Evolutionary conservation across 176 grass and related monocot species (phyloP).

Genomic region (Cymbopogon citratus): DNA sequence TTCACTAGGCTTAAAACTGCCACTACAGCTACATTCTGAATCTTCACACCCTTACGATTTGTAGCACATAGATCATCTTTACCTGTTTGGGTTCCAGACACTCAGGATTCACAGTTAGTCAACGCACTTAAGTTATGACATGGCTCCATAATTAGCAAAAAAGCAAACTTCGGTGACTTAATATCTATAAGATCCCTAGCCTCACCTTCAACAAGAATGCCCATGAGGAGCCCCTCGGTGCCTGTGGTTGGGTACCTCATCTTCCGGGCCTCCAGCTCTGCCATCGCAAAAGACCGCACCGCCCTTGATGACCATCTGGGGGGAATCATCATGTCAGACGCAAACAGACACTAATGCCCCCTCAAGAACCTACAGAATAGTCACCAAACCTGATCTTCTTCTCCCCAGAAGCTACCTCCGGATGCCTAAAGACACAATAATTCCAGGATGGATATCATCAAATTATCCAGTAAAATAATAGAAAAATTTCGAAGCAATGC

Average conservation of each 20-base stretch:
- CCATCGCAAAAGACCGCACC: slow-evolving; percentile 76
- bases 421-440: slow-evolving; percentile 15
- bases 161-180: background rate
- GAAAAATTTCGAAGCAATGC: background rate
- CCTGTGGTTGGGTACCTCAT: slow-evolving; percentile 70
- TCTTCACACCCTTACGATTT: background rate
- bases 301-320: slow-evolving; percentile 80
- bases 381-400: slow-evolving; percentile 42
- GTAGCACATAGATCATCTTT: background rate
- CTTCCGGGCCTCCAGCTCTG: slow-evolving; percentile 74
- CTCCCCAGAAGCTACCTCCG: slow-evolving; percentile 43
- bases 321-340: slow-evolving; percentile 11
- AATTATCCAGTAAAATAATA: slow-evolving; percentile 10
- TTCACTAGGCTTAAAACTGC: background rate
- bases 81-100: background rate
- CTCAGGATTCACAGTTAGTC: background rate
- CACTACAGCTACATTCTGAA: background rate
- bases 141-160: background rate
- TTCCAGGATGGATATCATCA: slow-evolving; percentile 1
- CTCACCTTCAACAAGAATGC: slow-evolving; percentile 83
- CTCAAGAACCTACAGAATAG: background rate
- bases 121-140: background rate
- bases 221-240: slow-evolving; percentile 80
- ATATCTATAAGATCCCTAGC: background rate
- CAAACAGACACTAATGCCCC: background rate